phyloP scores from a whole-genome alignment of 164 flowering plant species.

The Vitis labrusca region DNA sequence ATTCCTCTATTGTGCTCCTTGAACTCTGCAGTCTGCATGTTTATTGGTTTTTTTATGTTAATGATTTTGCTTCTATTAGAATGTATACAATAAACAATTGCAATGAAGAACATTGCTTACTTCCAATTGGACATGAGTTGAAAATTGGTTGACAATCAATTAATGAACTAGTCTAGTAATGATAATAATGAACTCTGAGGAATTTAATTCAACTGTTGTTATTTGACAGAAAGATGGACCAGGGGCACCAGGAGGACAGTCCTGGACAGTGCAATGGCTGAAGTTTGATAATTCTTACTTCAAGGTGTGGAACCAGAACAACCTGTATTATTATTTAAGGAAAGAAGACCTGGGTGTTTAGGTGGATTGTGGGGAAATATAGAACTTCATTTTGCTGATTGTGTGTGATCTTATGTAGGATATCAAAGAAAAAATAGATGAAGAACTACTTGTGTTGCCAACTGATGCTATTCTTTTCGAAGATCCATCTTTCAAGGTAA shows the following conservation, averaged over 20 bases:
- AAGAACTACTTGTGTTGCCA: conserved; percentile 88
- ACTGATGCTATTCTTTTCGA: conserved; percentile 96
- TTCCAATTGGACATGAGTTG: too few species aligned
- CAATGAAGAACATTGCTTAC: not conserved
- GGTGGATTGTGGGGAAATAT: not conserved
- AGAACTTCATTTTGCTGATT: conserved; percentile 7
- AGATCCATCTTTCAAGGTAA: conserved; percentile 92
- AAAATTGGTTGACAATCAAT: too few species aligned
- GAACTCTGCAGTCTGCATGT: not conserved
- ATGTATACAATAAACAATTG: not conserved
- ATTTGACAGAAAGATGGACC: conserved; percentile 91
- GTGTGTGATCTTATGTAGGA: conserved; percentile 49
- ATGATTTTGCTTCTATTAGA: not conserved
- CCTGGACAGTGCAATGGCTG: conserved; percentile 96
- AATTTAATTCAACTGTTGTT: conserved; percentile 5
- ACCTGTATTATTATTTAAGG: not conserved
- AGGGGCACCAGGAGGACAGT: conserved; percentile 97
- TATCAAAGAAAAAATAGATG: conserved; percentile 82
- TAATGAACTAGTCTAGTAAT: too few species aligned
- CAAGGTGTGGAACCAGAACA: conserved; percentile 46
- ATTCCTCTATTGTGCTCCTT: too few species aligned
- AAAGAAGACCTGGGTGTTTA: not conserved
- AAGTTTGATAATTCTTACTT: conserved; percentile 98
- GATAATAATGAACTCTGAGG: not conserved
- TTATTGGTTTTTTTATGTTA: not conserved